A percentile compares a stretch with the other conserved stretches of the same genome.
Conservation (phyloP, 257 asterid species). For the Echium plantagineum region DNA sequence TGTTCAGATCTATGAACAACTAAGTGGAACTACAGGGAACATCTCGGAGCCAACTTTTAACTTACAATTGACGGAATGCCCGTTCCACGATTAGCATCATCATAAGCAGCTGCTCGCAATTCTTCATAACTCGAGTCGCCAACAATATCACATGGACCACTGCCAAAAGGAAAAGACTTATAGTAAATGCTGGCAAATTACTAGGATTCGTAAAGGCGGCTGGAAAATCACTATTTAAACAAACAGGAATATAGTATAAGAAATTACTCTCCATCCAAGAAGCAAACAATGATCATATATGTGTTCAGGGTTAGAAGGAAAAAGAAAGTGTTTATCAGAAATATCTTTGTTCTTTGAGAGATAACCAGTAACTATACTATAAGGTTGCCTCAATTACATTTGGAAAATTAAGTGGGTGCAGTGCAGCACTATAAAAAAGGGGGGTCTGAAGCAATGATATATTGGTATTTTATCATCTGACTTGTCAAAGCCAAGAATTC, state of each 20-base stretch:
- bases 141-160: slow-evolving; percentile 80
- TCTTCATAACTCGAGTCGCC: slow-evolving; percentile 90
- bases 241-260: not conserved
- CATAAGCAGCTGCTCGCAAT: slow-evolving; percentile 79
- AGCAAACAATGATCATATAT: not conserved
- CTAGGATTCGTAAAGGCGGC: not conserved
- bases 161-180: slow-evolving; percentile 17
- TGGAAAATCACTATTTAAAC: not conserved
- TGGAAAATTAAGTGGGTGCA: too few relatives aligned
- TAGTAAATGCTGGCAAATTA: not conserved
- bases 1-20: not conserved
- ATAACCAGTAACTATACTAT: too few relatives aligned
- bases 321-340: not conserved
- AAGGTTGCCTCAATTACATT: not conserved
- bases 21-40: not conserved
- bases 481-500: too few relatives aligned
- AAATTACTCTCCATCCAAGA: not conserved
- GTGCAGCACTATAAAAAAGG: too few relatives aligned
- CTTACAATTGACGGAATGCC: slow-evolving; percentile 70
- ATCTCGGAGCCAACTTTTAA: slow-evolving; percentile 1
- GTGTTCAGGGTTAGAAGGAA: not conserved
- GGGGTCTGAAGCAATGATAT: too few relatives aligned
- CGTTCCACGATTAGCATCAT: slow-evolving; percentile 64
- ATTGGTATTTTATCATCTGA: too few relatives aligned
- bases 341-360: not conserved